Base-by-base conservation (phyloP, 495 filamentous ascomycete species). In the Staphylotrichum tortipilum region DNA sequence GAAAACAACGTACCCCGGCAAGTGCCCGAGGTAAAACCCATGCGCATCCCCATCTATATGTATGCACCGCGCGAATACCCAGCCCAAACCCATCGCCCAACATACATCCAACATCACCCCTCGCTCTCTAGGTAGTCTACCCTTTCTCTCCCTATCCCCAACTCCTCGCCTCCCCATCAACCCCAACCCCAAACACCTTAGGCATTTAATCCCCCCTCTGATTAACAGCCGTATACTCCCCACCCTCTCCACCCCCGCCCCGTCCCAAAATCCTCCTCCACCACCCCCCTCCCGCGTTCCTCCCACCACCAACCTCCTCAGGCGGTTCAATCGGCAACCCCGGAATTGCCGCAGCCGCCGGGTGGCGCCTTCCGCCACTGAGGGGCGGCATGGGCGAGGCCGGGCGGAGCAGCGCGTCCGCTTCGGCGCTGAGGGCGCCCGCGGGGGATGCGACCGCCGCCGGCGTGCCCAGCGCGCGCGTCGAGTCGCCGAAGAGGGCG, bases 401-500 rank as follows among this genome's bases (percentile, higher is more conserved):
- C 19, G 76, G 72, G 33, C 79, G 76, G 61, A 91, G 78, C 11
- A 94, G 71, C 18, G 86, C 88, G 14, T 83, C 86, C 8, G 80
- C 78, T 63, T 95, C 89, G 12, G 72, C 76, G 39, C 59, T 56
- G n/a, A 71, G 30, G 12, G 63, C 61, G 26, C 71, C 70, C 3
- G 72, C 72, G 11, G 68, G 68, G 9, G 73, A 74, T n/a, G n/a
- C n/a, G n/a, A n/a, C n/a, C n/a, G n/a, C n/a, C 10, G 81, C 66
- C n/a, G 72, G 71, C 1, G 73, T 73, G 23, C 76, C 82, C 31
- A 84, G 71, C 3, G 84, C 84, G 21, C 74, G 86, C 9, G 85
- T 88, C 28, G 88, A 85, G 67, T 96, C 90, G 37, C 90, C 90
- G 59, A 96, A 96, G 9, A 96, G 68, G 18, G 75, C 65, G 63